Conservation (phyloP, 352 stramenopile genomes). For the Globisporangium barbulae region DNA sequence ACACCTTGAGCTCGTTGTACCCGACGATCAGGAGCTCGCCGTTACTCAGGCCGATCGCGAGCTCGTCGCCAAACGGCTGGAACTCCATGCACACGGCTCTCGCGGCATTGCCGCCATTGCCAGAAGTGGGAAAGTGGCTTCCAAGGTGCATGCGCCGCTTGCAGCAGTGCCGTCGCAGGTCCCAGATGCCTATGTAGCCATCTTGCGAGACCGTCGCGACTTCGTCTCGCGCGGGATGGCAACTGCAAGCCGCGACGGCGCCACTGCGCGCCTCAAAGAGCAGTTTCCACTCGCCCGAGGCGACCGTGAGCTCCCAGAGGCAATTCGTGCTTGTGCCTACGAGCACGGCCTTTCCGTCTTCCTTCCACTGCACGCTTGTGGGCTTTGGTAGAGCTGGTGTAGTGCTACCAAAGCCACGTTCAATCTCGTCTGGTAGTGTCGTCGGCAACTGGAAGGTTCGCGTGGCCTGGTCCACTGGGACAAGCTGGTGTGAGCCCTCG, state of each 20-base stretch:
- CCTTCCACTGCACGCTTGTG: conserved; percentile 55
- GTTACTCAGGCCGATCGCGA: conserved; percentile 46
- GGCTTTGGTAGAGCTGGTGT: conserved; percentile 28
- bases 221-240: conserved; percentile 44
- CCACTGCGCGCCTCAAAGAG: conserved; percentile 54
- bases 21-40: conserved; percentile 54
- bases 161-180: conserved; percentile 40
- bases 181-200: conserved; percentile 52
- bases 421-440: conserved; percentile 28
- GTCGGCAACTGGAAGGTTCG: conserved; percentile 40
- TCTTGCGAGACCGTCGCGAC: conserved; percentile 47
- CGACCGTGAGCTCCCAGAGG: conserved; percentile 59
- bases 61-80: conserved; percentile 46
- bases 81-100: conserved; percentile 55
- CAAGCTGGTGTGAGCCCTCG: conserved; percentile 45
- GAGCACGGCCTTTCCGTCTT: conserved; percentile 45
- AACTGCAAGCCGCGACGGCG: conserved; percentile 26
- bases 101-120: conserved; percentile 4
- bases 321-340: conserved; percentile 57
- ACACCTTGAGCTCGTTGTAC: conserved; percentile 31
- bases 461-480: conserved; percentile 28
- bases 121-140: conserved; percentile 12
- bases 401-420: not conserved
- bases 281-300: conserved; percentile 40
- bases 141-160: conserved; percentile 32